Conservation (phyloP, 441 rosid genomes). For the Arabidopsis hybrid region DNA sequence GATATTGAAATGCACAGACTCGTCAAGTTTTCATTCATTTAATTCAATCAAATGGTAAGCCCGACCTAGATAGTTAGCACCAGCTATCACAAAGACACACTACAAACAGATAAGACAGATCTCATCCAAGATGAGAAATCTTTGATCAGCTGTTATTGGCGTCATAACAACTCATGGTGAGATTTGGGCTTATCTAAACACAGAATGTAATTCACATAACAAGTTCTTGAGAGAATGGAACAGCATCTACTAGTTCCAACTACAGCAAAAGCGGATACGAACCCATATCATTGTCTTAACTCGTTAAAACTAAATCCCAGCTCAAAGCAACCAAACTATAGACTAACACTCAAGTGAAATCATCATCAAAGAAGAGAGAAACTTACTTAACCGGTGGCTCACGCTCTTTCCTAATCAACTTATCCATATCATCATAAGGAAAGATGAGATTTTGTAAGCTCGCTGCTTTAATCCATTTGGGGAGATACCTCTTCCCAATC, state of each 20-base stretch:
- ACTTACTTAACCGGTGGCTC: conserved; percentile 96
- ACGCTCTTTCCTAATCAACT: conserved; percentile 68
- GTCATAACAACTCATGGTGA: conserved; percentile 9
- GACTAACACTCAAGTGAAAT: conserved; percentile 12
- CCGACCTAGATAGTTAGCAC: neutral
- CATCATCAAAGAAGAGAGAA: neutral
- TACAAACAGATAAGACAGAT: neutral
- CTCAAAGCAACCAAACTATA: conserved; percentile 9
- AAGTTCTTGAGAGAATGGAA: conserved; percentile 7
- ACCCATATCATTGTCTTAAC: neutral
- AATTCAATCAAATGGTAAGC: neutral
- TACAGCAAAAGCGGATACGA: neutral
- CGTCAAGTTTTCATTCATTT: neutral
- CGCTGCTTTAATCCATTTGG: conserved; percentile 90
- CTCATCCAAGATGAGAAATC: neutral
- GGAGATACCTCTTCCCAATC: conserved; percentile 90
- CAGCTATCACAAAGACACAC: neutral
- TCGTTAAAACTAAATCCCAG: neutral
- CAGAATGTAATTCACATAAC: neutral
- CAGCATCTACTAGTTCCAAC: conserved; percentile 13
- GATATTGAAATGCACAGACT: neutral
- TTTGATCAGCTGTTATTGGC: no score
- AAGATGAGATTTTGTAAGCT: conserved; percentile 87
- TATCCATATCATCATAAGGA: conserved; percentile 92
- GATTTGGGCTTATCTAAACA: conserved; percentile 12